Percentiles rank a stretch among this genome's conserved stretches.
phyloP scores from a whole-genome alignment of 2,329 filamentous ascomycete species.

The Colletotrichum sp. region DNA sequence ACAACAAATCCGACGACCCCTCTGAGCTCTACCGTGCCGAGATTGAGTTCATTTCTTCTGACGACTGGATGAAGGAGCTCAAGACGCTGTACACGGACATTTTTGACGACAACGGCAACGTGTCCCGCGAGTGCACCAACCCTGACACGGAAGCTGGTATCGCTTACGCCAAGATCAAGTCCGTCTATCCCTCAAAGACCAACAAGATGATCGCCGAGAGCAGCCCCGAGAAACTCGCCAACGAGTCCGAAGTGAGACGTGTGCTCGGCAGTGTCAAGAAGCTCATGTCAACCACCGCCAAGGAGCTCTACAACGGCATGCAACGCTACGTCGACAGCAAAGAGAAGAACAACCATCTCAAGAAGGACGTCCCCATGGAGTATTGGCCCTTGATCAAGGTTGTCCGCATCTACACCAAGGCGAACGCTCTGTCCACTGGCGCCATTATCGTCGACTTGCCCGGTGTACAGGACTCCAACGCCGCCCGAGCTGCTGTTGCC shows the following conservation, averaged over 20 bases:
- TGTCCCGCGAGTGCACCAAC: conserved; percentile 40
- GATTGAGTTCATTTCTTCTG: conserved; percentile 60
- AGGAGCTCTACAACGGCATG: conserved; percentile 25
- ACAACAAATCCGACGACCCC: conserved; percentile 51
- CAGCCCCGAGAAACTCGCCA: conserved; percentile 22
- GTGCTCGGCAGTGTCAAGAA: conserved; percentile 28
- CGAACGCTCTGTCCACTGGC: conserved; percentile 36
- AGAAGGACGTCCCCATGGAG: conserved; percentile 24
- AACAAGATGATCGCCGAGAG: conserved; percentile 29
- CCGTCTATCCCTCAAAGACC: conserved; percentile 45
- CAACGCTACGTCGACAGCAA: conserved; percentile 34
- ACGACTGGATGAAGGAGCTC: conserved; percentile 61
- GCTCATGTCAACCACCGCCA: conserved; percentile 23
- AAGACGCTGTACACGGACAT: conserved; percentile 53
- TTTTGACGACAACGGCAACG: conserved; percentile 40
- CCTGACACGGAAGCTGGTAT: conserved; percentile 47
- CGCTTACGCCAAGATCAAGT: conserved; percentile 48
- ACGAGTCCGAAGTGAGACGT: conserved; percentile 24
- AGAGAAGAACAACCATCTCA: conserved; percentile 25
- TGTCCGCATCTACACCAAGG: conserved; percentile 43
- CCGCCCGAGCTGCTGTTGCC: conserved; percentile 62
- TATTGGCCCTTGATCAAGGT: conserved; percentile 60
- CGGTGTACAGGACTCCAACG: conserved; percentile 64
- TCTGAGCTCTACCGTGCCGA: conserved; percentile 52
- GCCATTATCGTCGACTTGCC: conserved; percentile 54